phyloP scores from a whole-genome alignment of 495 filamentous ascomycete species.

The Articulospora tetracladia region DNA sequence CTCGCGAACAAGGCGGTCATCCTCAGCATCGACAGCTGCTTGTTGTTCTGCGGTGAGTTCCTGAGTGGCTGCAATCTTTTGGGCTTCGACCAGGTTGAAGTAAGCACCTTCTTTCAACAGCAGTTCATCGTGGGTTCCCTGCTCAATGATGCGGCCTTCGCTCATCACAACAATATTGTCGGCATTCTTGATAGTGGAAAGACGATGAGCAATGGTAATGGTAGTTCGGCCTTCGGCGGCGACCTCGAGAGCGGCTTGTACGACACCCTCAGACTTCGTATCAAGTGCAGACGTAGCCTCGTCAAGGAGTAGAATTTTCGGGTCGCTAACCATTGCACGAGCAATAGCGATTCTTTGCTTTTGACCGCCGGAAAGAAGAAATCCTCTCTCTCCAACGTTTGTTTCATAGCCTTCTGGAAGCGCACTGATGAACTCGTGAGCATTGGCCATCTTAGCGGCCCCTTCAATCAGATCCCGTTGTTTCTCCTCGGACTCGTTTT shows the following conservation, averaged over 20 bases:
- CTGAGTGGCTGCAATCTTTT: slow-evolving; percentile 67
- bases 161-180: slow-evolving; percentile 96
- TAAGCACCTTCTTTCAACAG: slow-evolving; percentile 61
- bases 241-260: slow-evolving; percentile 87
- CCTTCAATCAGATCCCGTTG: slow-evolving; percentile 67
- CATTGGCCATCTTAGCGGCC: slow-evolving; percentile 87
- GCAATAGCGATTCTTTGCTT: slow-evolving; percentile 90
- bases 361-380: slow-evolving; percentile 88
- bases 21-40: slow-evolving; percentile 38
- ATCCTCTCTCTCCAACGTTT: slow-evolving; percentile 91
- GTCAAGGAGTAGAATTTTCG: slow-evolving; percentile 92
- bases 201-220: slow-evolving; percentile 90
- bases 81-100: slow-evolving; percentile 73
- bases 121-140: slow-evolving; percentile 75
- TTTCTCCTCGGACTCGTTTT: slow-evolving; percentile 59
- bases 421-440: slow-evolving; percentile 82
- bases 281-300: slow-evolving; percentile 96
- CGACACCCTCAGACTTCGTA: slow-evolving; percentile 90
- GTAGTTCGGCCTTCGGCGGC: slow-evolving; percentile 90
- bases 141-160: slow-evolving; percentile 81
- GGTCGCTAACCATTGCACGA: slow-evolving; percentile 86
- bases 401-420: slow-evolving; percentile 91
- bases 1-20: slow-evolving; percentile 44
- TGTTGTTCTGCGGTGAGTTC: slow-evolving; percentile 46
- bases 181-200: slow-evolving; percentile 90